phyloP scores from a whole-genome alignment of 768 basidiomycete genomes.

The Tremella mesenterica region DNA sequence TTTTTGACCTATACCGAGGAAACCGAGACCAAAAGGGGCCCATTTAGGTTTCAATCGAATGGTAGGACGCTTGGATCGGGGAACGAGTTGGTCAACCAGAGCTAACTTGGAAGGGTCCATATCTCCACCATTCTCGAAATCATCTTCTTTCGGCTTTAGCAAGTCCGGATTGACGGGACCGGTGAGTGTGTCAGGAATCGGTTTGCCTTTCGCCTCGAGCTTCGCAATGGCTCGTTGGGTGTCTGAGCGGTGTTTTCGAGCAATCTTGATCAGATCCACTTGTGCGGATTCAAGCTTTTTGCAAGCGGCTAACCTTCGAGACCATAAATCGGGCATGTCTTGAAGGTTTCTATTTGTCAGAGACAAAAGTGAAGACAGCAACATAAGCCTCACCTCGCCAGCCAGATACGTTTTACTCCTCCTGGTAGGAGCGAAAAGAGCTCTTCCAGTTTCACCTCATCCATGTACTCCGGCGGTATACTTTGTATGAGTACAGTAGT shows the following conservation, averaged over 20 bases:
- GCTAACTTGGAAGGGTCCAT: conserved; percentile 20
- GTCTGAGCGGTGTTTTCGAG: conserved; percentile 60
- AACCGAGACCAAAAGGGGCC: conserved; percentile 49
- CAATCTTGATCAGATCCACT: conserved; percentile 64
- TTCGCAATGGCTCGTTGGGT: conserved; percentile 51
- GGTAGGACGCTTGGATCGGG: conserved; percentile 63
- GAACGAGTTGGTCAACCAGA: conserved; percentile 57
- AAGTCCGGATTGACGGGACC: conserved; percentile 33
- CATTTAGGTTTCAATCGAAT: conserved; percentile 56
- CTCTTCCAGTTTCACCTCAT: conserved; percentile 56
- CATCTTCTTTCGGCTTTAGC: conserved; percentile 35
- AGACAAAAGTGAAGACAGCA: background rate
- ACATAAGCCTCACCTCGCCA: conserved; percentile 59
- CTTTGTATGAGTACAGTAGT: conserved; percentile 85
- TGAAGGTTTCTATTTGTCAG: conserved; percentile 59
- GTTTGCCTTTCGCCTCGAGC: conserved; percentile 37
- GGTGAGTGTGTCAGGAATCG: conserved; percentile 19
- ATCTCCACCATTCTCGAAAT: background rate
- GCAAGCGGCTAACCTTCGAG: conserved; percentile 63
- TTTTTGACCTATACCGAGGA: conserved; percentile 62
- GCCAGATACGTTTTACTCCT: conserved; percentile 82
- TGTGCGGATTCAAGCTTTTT: conserved; percentile 80
- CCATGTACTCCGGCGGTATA: conserved; percentile 69
- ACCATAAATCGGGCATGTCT: conserved; percentile 72
- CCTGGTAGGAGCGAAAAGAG: conserved; percentile 80